A percentile compares a stretch with the other conserved stretches of the same genome.
These are phyloP conservation scores for Sporothrix phasma DNA, from an alignment of 2,329 filamentous ascomycete species.

Conservation along the genomic window DNA sequence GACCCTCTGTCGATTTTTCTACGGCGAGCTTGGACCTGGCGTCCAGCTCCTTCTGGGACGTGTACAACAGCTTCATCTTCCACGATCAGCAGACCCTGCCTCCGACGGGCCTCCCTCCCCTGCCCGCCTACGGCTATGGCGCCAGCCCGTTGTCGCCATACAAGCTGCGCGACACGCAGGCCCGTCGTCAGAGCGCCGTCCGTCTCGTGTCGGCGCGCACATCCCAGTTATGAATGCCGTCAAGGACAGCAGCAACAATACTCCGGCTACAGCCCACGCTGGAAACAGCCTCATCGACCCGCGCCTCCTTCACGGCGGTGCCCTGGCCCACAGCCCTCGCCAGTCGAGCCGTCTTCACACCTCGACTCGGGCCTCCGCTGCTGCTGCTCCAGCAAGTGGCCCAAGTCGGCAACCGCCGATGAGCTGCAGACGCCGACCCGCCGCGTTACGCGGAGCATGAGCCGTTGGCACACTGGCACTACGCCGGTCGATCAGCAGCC, in stretches of 20 bases:
- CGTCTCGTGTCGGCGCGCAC: background rate
- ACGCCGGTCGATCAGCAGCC: background rate
- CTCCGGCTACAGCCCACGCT: too few species aligned
- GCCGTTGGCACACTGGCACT: background rate
- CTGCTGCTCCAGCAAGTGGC: too few species aligned
- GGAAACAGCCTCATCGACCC: background rate
- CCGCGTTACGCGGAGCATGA: constrained; percentile 17
- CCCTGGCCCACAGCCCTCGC: background rate
- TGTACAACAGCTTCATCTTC: background rate
- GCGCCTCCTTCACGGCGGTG: background rate
- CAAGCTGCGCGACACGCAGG: constrained; percentile 8
- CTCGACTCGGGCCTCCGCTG: background rate
- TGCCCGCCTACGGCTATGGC: background rate
- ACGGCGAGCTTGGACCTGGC: background rate
- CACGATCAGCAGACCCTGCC: background rate
- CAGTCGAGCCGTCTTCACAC: background rate
- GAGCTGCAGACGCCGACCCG: background rate
- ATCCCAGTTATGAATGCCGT: background rate
- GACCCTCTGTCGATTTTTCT: background rate
- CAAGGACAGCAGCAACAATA: too few species aligned
- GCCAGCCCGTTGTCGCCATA: constrained; percentile 1
- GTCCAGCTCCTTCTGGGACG: background rate
- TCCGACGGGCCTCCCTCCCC: background rate
- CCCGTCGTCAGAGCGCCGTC: constrained; percentile 6
- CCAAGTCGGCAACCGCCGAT: background rate